Conservation (phyloP, 2,329 filamentous ascomycete species). For the Colletotrichum sidae region DNA sequence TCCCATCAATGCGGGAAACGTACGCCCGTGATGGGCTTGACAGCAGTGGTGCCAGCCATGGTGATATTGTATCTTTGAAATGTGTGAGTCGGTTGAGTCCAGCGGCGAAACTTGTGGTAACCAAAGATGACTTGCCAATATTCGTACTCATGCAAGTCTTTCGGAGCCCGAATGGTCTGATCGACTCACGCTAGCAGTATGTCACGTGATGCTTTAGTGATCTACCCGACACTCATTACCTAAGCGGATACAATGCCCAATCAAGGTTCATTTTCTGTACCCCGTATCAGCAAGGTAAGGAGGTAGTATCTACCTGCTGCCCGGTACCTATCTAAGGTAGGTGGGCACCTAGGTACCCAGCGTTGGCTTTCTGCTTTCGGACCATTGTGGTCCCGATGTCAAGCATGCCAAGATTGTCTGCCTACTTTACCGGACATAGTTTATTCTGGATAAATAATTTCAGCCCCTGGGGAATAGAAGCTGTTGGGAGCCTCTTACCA, state of each 20-base stretch:
- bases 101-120: slow-evolving; percentile 16
- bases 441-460: too few species aligned
- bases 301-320: too few species aligned
- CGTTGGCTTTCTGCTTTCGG: slow-evolving; percentile 18
- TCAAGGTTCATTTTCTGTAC: too few species aligned
- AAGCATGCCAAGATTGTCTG: too few species aligned
- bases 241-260: background rate
- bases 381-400: too few species aligned
- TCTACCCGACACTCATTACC: slow-evolving; percentile 3
- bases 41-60: slow-evolving; percentile 56
- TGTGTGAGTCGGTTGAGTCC: slow-evolving; percentile 25
- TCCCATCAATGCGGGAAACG: slow-evolving; percentile 52
- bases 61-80: slow-evolving; percentile 41
- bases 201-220: slow-evolving; percentile 27
- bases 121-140: slow-evolving; percentile 20
- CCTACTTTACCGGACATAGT: too few species aligned
- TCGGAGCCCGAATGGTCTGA: slow-evolving; percentile 34
- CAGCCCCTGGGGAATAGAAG: too few species aligned
- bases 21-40: slow-evolving; percentile 71
- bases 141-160: background rate
- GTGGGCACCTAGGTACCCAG: background rate
- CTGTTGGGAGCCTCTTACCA: background rate
- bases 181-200: slow-evolving; percentile 29
- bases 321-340: background rate
- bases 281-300: too few species aligned